Base-by-base conservation (phyloP, 2,329 filamentous ascomycete species). In the Colletotrichum tamarilloi region DNA sequence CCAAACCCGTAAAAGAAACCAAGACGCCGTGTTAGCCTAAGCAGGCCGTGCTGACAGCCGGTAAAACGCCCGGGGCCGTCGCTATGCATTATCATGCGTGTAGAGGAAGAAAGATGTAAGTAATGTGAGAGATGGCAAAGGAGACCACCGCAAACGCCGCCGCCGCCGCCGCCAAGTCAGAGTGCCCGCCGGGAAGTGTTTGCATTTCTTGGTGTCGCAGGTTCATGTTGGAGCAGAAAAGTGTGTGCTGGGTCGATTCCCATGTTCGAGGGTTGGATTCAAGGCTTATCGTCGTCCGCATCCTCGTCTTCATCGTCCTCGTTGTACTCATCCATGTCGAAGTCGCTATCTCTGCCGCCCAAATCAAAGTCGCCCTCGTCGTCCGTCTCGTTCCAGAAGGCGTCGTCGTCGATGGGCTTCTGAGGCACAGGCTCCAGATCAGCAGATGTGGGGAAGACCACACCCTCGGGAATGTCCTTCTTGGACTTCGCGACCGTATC, bases 371-470 rank as follows among this genome's bases (percentile, higher is more conserved):
- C 93, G 65, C 93, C 90, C 76, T 94, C 93, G 76, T 93, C 89
- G 72, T 93, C 93, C 60, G 90, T 92, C 80, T 94, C 93, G 42
- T 90, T 91, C 93, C 94, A 97, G 80, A 97, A 97, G 74, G 94
- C 93, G 76, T 93, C 92, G 77, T 97, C 94, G 53, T 93, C 91
- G 16, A 88, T 80, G 19, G 77, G 73, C 78, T 92, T 90, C 76
- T 92, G 91, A 1, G 91, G 90, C 1, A 86, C 86, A 2, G 91
- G 89, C 14, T 87, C 85, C 19, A 89, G 85, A 83, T 94, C 83
- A 80, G 93, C 82, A 66, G 91, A 89, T 0, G 92, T 95, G 0
- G 97, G 97, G 93, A 98, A 96, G 68, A 90, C 87, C 75, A 95
- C 95, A 0, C 89, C 95, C 0, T 86, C 84, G 0, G 97, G 96